Percentiles rank a stretch among this genome's conserved stretches.
Conservation (phyloP, 495 filamentous ascomycete genomes). For the Penicillium alfredii region DNA sequence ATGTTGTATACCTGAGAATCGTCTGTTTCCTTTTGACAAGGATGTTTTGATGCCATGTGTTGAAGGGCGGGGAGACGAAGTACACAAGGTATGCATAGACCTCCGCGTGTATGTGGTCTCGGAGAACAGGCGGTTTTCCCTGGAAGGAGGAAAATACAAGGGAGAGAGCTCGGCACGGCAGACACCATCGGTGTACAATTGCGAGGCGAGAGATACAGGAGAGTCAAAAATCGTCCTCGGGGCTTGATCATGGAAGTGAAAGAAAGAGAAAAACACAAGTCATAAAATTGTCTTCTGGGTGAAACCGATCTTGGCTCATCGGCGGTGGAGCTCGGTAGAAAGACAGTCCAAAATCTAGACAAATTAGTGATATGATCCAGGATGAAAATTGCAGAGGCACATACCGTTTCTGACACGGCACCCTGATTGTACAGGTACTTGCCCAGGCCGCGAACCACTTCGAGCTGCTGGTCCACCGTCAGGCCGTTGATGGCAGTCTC, state of each 20-base stretch:
- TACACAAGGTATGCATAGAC: too few species aligned
- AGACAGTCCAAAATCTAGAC: slow-evolving; percentile 41
- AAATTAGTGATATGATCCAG: slow-evolving; percentile 8
- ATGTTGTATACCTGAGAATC: slow-evolving; percentile 1
- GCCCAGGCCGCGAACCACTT: slow-evolving; percentile 74
- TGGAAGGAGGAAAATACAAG: slow-evolving; percentile 7
- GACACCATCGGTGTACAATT: slow-evolving; percentile 2
- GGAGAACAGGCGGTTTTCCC: slow-evolving; percentile 2
- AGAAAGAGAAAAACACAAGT: slow-evolving; percentile 19
- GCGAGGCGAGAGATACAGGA: slow-evolving; percentile 8
- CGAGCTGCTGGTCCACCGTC: slow-evolving; percentile 76
- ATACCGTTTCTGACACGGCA: slow-evolving; percentile 55
- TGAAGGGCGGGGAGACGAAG: too few species aligned
- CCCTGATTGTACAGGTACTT: slow-evolving; percentile 88
- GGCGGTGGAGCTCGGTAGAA: slow-evolving; percentile 36
- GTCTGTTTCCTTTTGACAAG: too few species aligned
- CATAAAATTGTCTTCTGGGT: slow-evolving; percentile 17
- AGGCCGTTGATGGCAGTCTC: slow-evolving; percentile 84
- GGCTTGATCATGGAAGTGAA: slow-evolving; percentile 6
- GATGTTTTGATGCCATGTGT: too few species aligned
- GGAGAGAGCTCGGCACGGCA: slow-evolving; percentile 6
- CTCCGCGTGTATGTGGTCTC: slow-evolving; percentile 8
- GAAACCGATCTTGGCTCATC: slow-evolving; percentile 18
- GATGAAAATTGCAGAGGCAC: slow-evolving; percentile 12
- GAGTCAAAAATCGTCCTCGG: slow-evolving; percentile 7